Conservation (phyloP, 225 moss, liverwort and hornwort species). For the Straminergon stramineum region DNA sequence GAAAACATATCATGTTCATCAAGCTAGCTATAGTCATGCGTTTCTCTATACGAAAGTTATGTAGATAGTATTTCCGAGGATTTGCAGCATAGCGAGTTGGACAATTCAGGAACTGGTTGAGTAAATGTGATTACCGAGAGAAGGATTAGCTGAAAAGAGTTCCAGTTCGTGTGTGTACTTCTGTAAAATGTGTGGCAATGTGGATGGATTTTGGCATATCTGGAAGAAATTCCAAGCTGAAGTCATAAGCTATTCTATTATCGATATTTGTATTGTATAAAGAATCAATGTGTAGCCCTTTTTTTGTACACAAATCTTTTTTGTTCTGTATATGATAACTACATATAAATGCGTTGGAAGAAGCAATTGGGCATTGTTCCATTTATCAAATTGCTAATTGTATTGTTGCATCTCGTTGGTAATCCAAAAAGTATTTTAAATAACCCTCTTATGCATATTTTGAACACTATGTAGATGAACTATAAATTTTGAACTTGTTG, state of each 20-base stretch:
- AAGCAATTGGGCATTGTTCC: not conserved
- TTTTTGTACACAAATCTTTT: not conserved
- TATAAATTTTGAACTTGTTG: not conserved
- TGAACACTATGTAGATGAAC: not conserved
- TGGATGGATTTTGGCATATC: not conserved
- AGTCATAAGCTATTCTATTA: not conserved
- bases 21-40: not conserved
- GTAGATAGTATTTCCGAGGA: not conserved
- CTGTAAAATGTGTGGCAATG: not conserved
- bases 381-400: not conserved
- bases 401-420: too few species aligned
- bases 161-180: not conserved
- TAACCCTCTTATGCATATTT: rapidly evolving
- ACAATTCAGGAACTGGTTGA: not conserved
- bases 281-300: not conserved
- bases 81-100: not conserved
- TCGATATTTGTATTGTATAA: not conserved
- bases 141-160: too few species aligned
- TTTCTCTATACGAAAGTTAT: not conserved
- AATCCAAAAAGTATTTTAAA: not conserved
- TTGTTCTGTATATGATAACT: too few species aligned
- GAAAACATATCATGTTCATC: not conserved
- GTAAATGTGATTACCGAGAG: not conserved
- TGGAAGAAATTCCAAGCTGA: not conserved
- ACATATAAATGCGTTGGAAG: not conserved